Percentiles rank a stretch among this genome's conserved stretches.
phyloP scores from a whole-genome alignment of 2,329 filamentous ascomycete species.

The Aspergillus tamarii region DNA sequence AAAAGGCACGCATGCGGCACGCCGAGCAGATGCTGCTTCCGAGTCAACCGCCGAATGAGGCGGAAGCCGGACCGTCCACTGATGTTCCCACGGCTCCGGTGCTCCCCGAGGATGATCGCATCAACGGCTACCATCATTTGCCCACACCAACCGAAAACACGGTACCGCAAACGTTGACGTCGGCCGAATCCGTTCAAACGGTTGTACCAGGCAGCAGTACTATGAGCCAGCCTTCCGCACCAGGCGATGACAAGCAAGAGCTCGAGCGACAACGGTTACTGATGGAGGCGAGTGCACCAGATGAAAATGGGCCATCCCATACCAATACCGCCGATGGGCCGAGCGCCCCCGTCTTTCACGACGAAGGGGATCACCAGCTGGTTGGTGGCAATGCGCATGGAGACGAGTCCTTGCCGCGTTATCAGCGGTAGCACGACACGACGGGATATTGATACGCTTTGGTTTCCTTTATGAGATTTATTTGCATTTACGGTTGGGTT shows the following conservation, averaged over 20 bases:
- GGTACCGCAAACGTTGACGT: conserved; percentile 29
- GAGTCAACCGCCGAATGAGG: conserved; percentile 68
- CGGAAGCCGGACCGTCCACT: conserved; percentile 51
- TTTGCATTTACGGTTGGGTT: conserved; percentile 27
- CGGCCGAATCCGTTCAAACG: conserved; percentile 36
- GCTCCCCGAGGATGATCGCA: conserved; percentile 54
- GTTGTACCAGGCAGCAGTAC: conserved; percentile 37
- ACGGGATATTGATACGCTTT: conserved; percentile 9
- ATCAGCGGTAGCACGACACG: conserved; percentile 41
- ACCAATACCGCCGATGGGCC: conserved; percentile 38
- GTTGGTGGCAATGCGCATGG: conserved; percentile 40
- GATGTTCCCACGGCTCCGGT: conserved; percentile 49
- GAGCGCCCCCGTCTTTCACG: conserved; percentile 63
- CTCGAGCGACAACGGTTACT: conserved; percentile 69
- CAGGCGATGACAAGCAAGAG: conserved; percentile 76
- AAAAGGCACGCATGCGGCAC: conserved; percentile 78
- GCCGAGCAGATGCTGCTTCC: conserved; percentile 81
- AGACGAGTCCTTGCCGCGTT: conserved; percentile 48
- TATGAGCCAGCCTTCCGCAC: conserved; percentile 37
- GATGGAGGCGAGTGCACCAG: conserved; percentile 66
- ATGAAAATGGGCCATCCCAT: conserved; percentile 21
- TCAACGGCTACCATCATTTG: conserved; percentile 50
- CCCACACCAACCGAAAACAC: conserved; percentile 25
- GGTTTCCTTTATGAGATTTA: conserved; percentile 30
- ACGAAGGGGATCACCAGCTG: conserved; percentile 58